Conservation (phyloP, 345 rosid genomes). For the Hibiscus trionum region DNA sequence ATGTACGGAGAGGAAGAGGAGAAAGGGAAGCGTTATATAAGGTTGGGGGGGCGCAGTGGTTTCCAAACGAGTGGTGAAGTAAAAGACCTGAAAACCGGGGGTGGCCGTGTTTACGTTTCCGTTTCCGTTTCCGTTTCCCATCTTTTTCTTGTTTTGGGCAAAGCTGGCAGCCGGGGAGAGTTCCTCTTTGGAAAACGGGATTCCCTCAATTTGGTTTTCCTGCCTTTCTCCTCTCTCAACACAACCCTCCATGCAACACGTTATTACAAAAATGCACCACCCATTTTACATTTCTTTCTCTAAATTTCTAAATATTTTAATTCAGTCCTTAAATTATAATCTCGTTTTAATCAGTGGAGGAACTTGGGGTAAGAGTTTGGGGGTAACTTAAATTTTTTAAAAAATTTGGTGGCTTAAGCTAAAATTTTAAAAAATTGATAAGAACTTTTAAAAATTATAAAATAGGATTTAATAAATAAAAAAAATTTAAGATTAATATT, state of each 20-base stretch:
- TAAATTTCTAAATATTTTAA: too few relatives aligned
- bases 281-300: not conserved
- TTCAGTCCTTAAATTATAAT: too few relatives aligned
- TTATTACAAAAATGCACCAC: constrained; percentile 21
- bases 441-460: too few relatives aligned
- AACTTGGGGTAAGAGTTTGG: too few relatives aligned
- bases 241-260: constrained; percentile 29
- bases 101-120: not conserved
- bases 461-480: too few relatives aligned
- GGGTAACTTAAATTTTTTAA: too few relatives aligned
- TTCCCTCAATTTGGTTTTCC: constrained; percentile 2
- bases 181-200: not conserved
- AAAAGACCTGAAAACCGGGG: constrained; percentile 22
- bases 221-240: not conserved
- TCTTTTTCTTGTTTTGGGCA: constrained; percentile 14
- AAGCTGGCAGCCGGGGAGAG: constrained; percentile 1
- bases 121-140: not conserved
- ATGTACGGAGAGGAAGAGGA: not conserved
- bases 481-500: too few relatives aligned
- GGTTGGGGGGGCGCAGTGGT: constrained; percentile 16
- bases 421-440: too few relatives aligned
- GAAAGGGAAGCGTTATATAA: not conserved
- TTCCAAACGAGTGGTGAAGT: constrained; percentile 6
- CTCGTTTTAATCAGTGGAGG: too few relatives aligned
- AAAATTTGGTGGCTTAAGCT: too few relatives aligned